These are phyloP conservation scores for Scheffersomyces spartinae DNA, from an alignment of 805 yeast genomes.

Conservation along the genomic window DNA sequence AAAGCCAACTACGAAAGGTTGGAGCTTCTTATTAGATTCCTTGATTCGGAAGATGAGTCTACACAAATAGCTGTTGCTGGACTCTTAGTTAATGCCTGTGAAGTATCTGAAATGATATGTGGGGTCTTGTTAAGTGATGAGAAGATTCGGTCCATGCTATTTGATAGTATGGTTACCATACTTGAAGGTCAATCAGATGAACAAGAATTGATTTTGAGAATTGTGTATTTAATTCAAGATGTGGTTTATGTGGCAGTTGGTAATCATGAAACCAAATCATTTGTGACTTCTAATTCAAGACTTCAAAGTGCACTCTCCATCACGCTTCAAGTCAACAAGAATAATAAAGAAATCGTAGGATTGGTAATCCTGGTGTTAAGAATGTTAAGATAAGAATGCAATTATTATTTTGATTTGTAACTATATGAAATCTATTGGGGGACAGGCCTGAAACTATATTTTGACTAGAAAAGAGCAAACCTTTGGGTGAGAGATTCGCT, in stretches of 20 bases:
- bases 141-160: conserved; percentile 8
- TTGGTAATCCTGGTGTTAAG: conserved; percentile 8
- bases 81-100: conserved; percentile 27
- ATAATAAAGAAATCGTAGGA: conserved; percentile 6
- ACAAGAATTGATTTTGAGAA: conserved; percentile 17
- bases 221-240: conserved; percentile 11
- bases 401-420: no score
- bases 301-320: conserved; percentile 5
- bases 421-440: not conserved
- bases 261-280: no score
- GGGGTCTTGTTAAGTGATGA: conserved; percentile 11
- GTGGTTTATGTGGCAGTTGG: conserved; percentile 9
- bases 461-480: conserved; percentile 20
- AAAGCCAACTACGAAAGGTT: conserved; percentile 17
- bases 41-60: conserved; percentile 18
- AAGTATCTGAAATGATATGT: conserved; percentile 25
- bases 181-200: conserved; percentile 12
- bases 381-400: conserved; percentile 3
- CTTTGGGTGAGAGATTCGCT: conserved; percentile 29
- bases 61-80: conserved; percentile 24
- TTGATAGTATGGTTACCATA: conserved; percentile 10
- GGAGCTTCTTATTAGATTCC: conserved; percentile 17
- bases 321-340: conserved; percentile 2
- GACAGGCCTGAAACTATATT: no score
- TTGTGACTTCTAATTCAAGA: conserved; percentile 2